A percentile compares a stretch with the other conserved stretches of the same genome.
These are phyloP conservation scores for Geranomyces variabilis DNA, from an alignment of 192 early-diverging fungal species.

Conservation along the genomic window DNA sequence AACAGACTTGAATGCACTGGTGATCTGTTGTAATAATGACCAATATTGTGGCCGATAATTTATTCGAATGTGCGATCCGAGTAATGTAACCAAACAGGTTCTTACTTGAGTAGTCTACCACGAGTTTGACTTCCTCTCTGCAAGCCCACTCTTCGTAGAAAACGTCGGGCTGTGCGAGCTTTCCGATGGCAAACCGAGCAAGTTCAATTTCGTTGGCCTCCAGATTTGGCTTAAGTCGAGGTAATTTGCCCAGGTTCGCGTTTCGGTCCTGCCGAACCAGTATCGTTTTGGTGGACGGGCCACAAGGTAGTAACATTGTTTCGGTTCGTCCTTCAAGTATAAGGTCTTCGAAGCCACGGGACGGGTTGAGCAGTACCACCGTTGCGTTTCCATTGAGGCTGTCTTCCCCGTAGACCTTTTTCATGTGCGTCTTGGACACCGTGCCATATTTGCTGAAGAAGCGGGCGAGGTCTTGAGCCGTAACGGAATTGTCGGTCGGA, in stretches of 20 bases:
- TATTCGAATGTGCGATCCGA: background rate
- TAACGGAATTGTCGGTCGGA: conserved; percentile 11
- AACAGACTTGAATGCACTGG: background rate
- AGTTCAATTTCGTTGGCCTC: background rate
- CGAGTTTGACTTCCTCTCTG: background rate
- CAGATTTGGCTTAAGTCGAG: background rate
- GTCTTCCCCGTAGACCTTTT: too few relatives aligned
- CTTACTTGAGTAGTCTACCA: conserved; percentile 15
- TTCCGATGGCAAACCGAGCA: conserved; percentile 17
- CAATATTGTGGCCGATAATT: background rate
- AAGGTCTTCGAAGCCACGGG: background rate
- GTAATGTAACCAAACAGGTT: background rate
- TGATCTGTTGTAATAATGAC: background rate
- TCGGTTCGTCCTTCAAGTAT: background rate
- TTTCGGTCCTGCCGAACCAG: background rate
- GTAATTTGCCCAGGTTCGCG: background rate
- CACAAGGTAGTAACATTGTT: background rate
- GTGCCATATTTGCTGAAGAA: conserved; percentile 8
- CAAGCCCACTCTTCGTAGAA: conserved; percentile 17
- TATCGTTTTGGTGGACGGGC: background rate
- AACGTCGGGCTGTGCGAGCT: background rate
- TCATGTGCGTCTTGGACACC: too few relatives aligned
- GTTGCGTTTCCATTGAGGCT: background rate
- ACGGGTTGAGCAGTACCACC: background rate
- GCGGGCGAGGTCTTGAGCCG: background rate